Conservation (phyloP, 805 yeast genomes). For the Wickerhamomyces sydowiorum region DNA sequence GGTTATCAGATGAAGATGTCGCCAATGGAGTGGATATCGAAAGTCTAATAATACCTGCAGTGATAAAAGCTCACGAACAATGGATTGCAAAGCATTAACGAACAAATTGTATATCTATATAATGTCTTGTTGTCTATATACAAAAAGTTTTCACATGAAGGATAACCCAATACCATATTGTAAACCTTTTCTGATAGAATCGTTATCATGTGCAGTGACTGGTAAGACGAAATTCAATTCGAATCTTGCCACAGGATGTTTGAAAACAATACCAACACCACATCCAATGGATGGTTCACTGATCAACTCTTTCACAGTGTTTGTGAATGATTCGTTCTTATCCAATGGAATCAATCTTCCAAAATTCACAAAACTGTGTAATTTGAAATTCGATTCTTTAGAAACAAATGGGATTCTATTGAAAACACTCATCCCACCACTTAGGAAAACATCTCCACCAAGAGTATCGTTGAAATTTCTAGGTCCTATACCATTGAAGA, state of each 20-base stretch:
- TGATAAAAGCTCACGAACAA: conserved; percentile 51
- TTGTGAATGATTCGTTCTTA: conserved; percentile 18
- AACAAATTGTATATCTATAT: neutral
- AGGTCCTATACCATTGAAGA: conserved; percentile 62
- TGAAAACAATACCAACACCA: conserved; percentile 58
- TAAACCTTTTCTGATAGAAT: conserved; percentile 53
- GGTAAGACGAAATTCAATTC: conserved; percentile 65
- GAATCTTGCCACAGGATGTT: conserved; percentile 61
- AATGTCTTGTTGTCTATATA: neutral
- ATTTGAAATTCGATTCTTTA: conserved; percentile 44
- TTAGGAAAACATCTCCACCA: conserved; percentile 63
- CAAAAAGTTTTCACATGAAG: conserved; percentile 35
- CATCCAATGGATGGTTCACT: conserved; percentile 42
- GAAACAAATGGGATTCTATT: conserved; percentile 51
- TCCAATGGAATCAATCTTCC: conserved; percentile 51
- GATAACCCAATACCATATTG: conserved; percentile 62
- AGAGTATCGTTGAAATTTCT: conserved; percentile 46
- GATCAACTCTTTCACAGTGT: conserved; percentile 23
- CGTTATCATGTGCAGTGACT: conserved; percentile 42
- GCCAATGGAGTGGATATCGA: conserved; percentile 59
- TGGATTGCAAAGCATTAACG: conserved; percentile 44
- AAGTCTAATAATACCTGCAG: conserved; percentile 72
- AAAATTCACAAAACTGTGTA: conserved; percentile 60
- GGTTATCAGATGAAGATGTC: conserved; percentile 36
- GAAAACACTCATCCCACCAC: conserved; percentile 54